A percentile compares a stretch with the other conserved stretches of the same genome.
phyloP scores from a whole-genome alignment of 139 green algal species.

The Micromonas pusilla region DNA sequence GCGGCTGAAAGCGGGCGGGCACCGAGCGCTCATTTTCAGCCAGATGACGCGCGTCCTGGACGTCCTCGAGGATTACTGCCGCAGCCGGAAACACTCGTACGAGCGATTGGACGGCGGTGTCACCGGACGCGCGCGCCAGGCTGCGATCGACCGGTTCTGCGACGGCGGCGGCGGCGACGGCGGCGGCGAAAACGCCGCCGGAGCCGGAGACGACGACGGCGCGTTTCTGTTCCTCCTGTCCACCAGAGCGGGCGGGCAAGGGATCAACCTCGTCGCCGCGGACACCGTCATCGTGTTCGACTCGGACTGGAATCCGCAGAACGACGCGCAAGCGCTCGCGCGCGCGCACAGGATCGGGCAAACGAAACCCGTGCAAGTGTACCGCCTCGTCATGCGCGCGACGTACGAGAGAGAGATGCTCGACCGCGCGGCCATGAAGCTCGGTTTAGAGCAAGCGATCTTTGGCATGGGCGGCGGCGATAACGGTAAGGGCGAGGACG shows the following conservation, averaged over 20 bases:
- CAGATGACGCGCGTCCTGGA: slow-evolving; percentile 56
- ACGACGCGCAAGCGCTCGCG: slow-evolving; percentile 37
- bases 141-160: slow-evolving; percentile 87
- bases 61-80: slow-evolving; percentile 54
- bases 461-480: slow-evolving; percentile 10
- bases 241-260: slow-evolving; percentile 59
- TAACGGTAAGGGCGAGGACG: slow-evolving; percentile 10
- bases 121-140: slow-evolving; percentile 83
- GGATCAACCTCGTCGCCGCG: slow-evolving; percentile 30
- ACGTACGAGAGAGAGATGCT: slow-evolving; percentile 32
- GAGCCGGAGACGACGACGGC: neutral
- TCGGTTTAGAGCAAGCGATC: slow-evolving; percentile 31
- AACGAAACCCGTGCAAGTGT: slow-evolving; percentile 74
- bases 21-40: slow-evolving; percentile 61
- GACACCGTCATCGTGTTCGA: slow-evolving; percentile 41
- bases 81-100: slow-evolving; percentile 47
- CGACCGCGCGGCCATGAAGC: slow-evolving; percentile 21
- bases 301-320: slow-evolving; percentile 42
- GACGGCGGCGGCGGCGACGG: slow-evolving; percentile 64
- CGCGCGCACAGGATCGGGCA: slow-evolving; percentile 39
- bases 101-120: slow-evolving; percentile 69
- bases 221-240: slow-evolving; percentile 86
- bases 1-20: slow-evolving; percentile 46
- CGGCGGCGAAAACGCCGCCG: slow-evolving; percentile 39
- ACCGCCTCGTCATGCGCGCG: slow-evolving; percentile 74